These are phyloP conservation scores for Schwanniomyces polymorphus DNA, from an alignment of 805 yeast species.

Conservation along the genomic window DNA sequence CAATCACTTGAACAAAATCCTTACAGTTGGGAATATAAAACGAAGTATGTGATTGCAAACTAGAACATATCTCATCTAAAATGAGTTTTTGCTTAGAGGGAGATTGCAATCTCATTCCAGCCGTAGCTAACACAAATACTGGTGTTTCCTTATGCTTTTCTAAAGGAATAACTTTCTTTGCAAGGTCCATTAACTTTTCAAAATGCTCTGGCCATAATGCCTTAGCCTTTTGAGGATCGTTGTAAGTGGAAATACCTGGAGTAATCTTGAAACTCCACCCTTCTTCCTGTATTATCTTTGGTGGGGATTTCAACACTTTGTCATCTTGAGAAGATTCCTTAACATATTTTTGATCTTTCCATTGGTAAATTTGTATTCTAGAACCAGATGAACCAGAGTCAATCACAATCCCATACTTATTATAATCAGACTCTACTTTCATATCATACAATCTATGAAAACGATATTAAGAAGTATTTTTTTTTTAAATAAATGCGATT, in stretches of 20 bases:
- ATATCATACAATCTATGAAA: neutral
- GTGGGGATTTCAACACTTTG: constrained; percentile 54
- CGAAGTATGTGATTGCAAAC: constrained; percentile 51
- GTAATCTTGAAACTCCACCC: constrained; percentile 71
- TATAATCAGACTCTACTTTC: constrained; percentile 5
- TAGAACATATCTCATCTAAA: constrained; percentile 58
- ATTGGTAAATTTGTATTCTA: constrained; percentile 76
- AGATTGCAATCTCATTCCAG: constrained; percentile 88
- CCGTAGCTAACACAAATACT: constrained; percentile 88
- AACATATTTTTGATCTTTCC: constrained; percentile 53
- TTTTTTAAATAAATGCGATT: neutral
- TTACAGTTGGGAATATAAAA: constrained; percentile 63
- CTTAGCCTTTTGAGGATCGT: constrained; percentile 37
- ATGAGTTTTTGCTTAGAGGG: constrained; percentile 52
- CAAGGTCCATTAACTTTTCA: constrained; percentile 62
- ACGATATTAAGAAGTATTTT: neutral
- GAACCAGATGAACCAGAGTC: constrained; percentile 98
- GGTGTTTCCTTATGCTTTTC: constrained; percentile 69
- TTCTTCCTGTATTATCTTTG: constrained; percentile 60
- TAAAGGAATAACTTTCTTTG: constrained; percentile 67
- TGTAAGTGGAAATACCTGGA: constrained; percentile 82
- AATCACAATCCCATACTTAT: constrained; percentile 78
- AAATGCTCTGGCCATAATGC: constrained; percentile 74
- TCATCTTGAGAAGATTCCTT: constrained; percentile 23
- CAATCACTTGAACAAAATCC: constrained; percentile 79